Evolutionary conservation across 163 green algal species (phyloP).

Genomic region (Prototheca stagnorum): DNA sequence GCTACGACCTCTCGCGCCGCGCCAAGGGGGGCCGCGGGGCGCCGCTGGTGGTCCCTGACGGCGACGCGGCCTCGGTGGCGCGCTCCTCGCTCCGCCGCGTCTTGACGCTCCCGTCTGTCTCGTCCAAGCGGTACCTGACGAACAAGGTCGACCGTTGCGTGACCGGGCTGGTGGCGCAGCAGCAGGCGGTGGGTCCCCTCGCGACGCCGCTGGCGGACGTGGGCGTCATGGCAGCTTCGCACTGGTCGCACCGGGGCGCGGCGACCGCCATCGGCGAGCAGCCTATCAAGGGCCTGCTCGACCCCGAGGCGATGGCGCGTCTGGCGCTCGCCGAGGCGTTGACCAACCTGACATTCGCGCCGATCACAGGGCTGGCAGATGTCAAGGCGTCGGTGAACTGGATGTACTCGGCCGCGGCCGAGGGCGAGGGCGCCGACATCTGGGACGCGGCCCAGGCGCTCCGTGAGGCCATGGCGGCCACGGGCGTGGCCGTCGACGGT

Average conservation of each 20-base stretch:
- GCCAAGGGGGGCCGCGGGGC: neutral
- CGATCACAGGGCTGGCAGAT: conserved; percentile 57
- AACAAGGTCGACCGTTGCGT: conserved; percentile 93
- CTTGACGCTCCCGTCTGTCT: conserved; percentile 73
- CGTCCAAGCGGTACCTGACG: conserved; percentile 95
- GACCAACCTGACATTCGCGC: conserved; percentile 77
- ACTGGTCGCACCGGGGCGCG: conserved; percentile 54
- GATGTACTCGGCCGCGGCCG: conserved; percentile 99
- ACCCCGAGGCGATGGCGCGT: conserved; percentile 81
- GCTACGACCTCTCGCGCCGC: conserved; percentile 34
- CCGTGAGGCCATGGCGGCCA: conserved; percentile 76
- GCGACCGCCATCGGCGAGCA: conserved; percentile 91
- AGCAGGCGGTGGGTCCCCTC: conserved; percentile 91
- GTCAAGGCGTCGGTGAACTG: conserved; percentile 95
- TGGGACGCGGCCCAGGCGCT: conserved; percentile 57
- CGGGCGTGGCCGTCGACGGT: conserved; percentile 84
- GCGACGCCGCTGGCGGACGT: conserved; percentile 84
- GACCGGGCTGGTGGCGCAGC: conserved; percentile 88
- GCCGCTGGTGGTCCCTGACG: conserved; percentile 31
- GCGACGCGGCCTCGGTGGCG: neutral
- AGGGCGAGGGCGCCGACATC: conserved; percentile 66
- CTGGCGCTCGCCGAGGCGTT: conserved; percentile 83
- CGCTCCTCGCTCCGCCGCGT: conserved; percentile 52
- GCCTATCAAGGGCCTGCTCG: conserved; percentile 85
- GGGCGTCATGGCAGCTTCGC: conserved; percentile 76